Evolutionary conservation across 345 rosid genomes (phyloP).

Genomic region (Laguncularia racemosa): DNA sequence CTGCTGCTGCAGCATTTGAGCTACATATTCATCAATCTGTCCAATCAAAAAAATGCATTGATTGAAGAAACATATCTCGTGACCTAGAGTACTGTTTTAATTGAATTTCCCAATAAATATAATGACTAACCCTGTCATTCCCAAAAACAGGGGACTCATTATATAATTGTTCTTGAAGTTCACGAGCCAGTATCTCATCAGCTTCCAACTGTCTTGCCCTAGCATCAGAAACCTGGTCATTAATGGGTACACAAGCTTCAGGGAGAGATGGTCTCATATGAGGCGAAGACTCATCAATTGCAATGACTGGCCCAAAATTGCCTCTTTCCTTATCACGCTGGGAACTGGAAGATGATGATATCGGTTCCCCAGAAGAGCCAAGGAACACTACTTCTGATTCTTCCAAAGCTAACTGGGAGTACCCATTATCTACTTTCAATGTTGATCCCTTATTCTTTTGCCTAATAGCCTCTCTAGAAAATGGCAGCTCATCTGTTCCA

Average conservation of each 20-base stretch:
- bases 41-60: conserved; percentile 9
- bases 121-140: conserved; percentile 37
- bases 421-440: conserved; percentile 31
- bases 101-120: conserved; percentile 1
- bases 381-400: conserved; percentile 40
- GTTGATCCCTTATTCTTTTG: conserved; percentile 22
- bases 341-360: conserved; percentile 43
- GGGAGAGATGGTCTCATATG: conserved; percentile 18
- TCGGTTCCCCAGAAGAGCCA: conserved; percentile 50
- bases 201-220: conserved; percentile 82
- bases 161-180: conserved; percentile 84
- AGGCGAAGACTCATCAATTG: conserved; percentile 39
- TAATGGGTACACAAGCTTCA: conserved; percentile 14
- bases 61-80: not conserved
- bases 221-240: conserved; percentile 36
- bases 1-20: conserved; percentile 54
- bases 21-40: conserved; percentile 62
- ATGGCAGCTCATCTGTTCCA: conserved; percentile 14
- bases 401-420: conserved; percentile 26
- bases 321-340: conserved; percentile 20
- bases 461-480: conserved; percentile 21
- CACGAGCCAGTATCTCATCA: conserved; percentile 82
- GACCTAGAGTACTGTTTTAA: not conserved
- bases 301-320: conserved; percentile 28
- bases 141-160: conserved; percentile 36